phyloP scores from a whole-genome alignment of 2,329 filamentous ascomycete species.

The Lachnum nothofagi region DNA sequence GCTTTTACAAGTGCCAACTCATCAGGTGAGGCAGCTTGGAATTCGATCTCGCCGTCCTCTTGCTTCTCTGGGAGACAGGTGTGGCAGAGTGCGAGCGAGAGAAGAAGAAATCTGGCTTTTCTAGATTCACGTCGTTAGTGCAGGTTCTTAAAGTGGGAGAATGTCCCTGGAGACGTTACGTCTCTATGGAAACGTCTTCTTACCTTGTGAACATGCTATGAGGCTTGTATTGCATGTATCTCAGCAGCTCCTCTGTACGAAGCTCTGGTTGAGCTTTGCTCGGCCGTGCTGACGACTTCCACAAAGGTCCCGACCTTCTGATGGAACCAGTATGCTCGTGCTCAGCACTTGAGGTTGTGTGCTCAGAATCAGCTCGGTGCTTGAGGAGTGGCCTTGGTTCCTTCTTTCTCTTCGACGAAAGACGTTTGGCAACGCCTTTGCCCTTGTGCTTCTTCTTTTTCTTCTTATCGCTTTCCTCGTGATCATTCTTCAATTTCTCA shows the following conservation, averaged over 20 bases:
- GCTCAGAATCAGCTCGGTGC: conserved; percentile 1
- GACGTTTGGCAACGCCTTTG: conserved; percentile 18
- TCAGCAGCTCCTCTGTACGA: conserved; percentile 68
- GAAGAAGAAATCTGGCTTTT: conserved; percentile 75
- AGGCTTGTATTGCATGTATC: conserved; percentile 70
- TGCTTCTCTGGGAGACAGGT: conserved; percentile 78
- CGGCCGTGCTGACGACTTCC: conserved; percentile 30
- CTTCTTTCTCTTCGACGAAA: conserved; percentile 15
- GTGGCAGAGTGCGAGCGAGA: conserved; percentile 83
- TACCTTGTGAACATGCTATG: conserved; percentile 64
- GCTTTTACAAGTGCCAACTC: conserved; percentile 81
- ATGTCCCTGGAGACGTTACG: too few species aligned
- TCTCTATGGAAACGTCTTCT: too few species aligned
- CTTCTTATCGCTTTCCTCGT: conserved; percentile 2
- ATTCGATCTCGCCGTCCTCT: conserved; percentile 66
- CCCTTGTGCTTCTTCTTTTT: conserved; percentile 23
- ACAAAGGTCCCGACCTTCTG: conserved; percentile 27
- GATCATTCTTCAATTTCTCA: conserved; percentile 7
- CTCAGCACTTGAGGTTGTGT: not conserved
- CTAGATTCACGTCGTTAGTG: too few species aligned
- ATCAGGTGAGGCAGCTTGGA: conserved; percentile 85
- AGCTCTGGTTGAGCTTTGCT: conserved; percentile 48
- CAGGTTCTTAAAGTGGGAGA: too few species aligned
- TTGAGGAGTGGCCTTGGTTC: not conserved
- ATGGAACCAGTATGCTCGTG: conserved; percentile 8